phyloP scores from a whole-genome alignment of 2,329 filamentous ascomycete genomes.

The Monosporascus sp. region DNA sequence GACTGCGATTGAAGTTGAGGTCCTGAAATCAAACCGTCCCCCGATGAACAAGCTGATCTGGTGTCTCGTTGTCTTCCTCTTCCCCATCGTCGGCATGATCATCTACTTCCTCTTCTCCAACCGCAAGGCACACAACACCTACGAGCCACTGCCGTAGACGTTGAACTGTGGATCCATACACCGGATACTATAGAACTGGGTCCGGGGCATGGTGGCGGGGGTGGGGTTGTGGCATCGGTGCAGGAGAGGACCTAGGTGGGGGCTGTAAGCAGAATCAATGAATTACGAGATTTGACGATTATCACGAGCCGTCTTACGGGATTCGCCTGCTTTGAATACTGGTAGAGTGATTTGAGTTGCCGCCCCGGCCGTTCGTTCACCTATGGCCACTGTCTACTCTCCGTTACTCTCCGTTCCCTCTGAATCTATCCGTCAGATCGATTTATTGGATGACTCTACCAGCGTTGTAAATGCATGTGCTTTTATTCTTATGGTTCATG shows the following conservation, averaged over 20 bases:
- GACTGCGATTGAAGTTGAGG: slow-evolving; percentile 45
- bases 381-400: not conserved
- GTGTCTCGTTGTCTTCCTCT: slow-evolving; percentile 59
- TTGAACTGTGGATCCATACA: not conserved
- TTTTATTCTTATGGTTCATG: too few relatives aligned
- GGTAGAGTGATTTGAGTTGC: not conserved
- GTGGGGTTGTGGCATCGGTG: not conserved
- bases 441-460: not conserved
- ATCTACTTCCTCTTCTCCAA: slow-evolving; percentile 63
- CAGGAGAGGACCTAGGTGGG: too few relatives aligned
- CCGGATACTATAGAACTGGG: too few relatives aligned
- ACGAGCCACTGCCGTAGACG: slow-evolving; percentile 42
- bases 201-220: not conserved
- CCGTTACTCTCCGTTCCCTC: not conserved
- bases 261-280: too few relatives aligned
- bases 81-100: slow-evolving; percentile 56
- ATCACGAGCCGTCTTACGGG: too few relatives aligned
- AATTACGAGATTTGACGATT: too few relatives aligned
- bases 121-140: slow-evolving; percentile 50
- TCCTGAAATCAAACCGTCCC: slow-evolving; percentile 58
- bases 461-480: too few relatives aligned
- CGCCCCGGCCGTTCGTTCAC: too few relatives aligned
- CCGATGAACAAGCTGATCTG: slow-evolving; percentile 54
- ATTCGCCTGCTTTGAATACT: not conserved
- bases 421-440: not conserved